Evolutionary conservation across 116 monocot species (phyloP), one percentile per base, ranked within the genome.

Genomic region (Trichopus zeylanicus): DNA sequence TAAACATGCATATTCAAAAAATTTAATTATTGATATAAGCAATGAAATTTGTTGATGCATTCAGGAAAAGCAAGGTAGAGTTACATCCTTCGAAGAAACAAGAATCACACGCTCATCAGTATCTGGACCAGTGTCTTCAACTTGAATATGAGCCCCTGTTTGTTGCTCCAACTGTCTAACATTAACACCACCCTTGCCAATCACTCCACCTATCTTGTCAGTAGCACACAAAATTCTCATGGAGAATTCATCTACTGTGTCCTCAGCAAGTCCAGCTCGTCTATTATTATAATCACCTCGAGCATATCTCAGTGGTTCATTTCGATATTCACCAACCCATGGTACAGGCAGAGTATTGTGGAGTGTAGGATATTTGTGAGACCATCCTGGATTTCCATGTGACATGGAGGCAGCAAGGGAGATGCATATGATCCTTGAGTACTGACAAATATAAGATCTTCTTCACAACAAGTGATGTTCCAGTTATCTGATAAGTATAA

Each of bases 391-490:
- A 67, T 62, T 71, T 63, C 61, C 58, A 25, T 70, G 73, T 30
- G 68, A 61, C 24, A 69, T 62, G 69, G 63, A 23, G 57, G 70
- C 48, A 74, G 75, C 7, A 72, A 26, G 18, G 65, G 46, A 42
- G 81, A 32, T 13, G 27, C 51, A 22, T 73, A 59, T 27, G 49
- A 60, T 16, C 81, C 67, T 56, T 78, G 70, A n/a, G 75, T 84
- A 63, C 89, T 89, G 34, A 81, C 78, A 67, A 59, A 57, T 75
- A 89, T 70, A 61, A 89, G 57, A 51, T 89, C 89, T 42, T 89
- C 56, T 62, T 84, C 12, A 73, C 84, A 54, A 78, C 29, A 64
- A 47, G 22, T 48, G 84, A 65, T 1, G 26, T 25, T 54, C 89
- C 89, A 63, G 84, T 78, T 73, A 89, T 78, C 89, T 89, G 70